Conservation (phyloP, 352 stramenopile genomes). For the Globisporangium takayamanum region DNA sequence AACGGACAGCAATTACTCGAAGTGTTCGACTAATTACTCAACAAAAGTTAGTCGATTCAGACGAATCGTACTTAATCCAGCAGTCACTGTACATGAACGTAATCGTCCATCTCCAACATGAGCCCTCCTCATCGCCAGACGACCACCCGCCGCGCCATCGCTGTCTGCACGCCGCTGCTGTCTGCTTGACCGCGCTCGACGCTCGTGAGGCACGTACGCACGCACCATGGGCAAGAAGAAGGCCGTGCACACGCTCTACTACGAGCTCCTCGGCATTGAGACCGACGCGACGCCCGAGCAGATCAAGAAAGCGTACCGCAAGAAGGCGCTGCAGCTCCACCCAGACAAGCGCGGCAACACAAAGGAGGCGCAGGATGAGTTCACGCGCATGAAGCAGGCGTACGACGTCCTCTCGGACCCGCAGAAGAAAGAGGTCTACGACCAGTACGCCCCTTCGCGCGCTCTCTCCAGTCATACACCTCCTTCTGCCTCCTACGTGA, state of each 20-base stretch:
- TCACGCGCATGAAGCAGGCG: constrained; percentile 89
- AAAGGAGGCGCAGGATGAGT: constrained; percentile 81
- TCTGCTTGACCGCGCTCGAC: neutral
- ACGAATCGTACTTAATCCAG: no score
- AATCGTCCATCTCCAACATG: no score
- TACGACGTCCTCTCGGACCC: constrained; percentile 91
- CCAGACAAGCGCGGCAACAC: constrained; percentile 86
- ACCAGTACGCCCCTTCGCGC: constrained; percentile 34
- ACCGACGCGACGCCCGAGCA: constrained; percentile 65
- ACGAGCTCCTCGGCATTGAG: constrained; percentile 76
- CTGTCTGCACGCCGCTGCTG: no score
- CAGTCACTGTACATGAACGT: no score
- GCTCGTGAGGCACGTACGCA: neutral
- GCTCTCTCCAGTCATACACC: no score
- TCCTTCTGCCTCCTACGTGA: neutral
- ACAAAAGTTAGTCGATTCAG: no score
- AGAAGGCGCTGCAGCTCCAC: constrained; percentile 89
- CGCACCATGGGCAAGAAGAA: constrained; percentile 41
- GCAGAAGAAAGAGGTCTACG: constrained; percentile 78
- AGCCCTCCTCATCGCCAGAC: no score
- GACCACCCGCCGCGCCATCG: no score
- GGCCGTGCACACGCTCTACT: constrained; percentile 67
- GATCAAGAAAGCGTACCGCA: constrained; percentile 92
- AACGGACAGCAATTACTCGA: no score
- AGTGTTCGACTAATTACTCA: no score